Evolutionary conservation across 768 basidiomycete genomes (phyloP), one percentile per base, ranked within the genome.

Genomic region (Dacryopinax spathularia): DNA sequence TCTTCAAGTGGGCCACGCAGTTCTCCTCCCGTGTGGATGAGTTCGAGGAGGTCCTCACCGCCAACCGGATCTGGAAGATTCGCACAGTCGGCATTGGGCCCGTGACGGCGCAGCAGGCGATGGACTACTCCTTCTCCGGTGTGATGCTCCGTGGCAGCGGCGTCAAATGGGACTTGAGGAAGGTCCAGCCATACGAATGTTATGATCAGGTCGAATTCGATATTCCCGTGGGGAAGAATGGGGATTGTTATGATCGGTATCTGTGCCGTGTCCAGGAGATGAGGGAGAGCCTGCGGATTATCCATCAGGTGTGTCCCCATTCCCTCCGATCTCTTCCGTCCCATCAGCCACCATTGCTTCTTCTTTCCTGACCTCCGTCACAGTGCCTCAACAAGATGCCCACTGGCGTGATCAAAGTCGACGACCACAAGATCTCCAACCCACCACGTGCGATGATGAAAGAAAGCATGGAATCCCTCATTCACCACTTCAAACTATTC

Each of bases 401-500:
- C 0, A 79, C 85, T 13, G 96, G 96, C 34, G 91, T 82, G 31
- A 74, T 94, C 77, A 97, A 93, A 76, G 84, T 97, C 29, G 95
- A 99, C 72, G 95, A 98, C 77, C 89, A 96, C 77, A 99, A 99
- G 77, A 84, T 98, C 64, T 89, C 89, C 0, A 92, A 96, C 25
- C 95, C 95, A 31, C 93, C 95, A 15, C 86, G 95, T 64, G 94
- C 95, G 0, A 86, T 87, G 63, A 99, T 99, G 96, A 99, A 99
- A 77, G 96, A 99, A 79, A 91, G 86, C 75, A 97, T 97, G 93
- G 94, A 97, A 76, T 84, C 88, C 5, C 81, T 97, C 63, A 97
- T 99, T 69, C 95, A 99, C 73, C 95, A 98, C 78, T 97, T 99
- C 81, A 99, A 99, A 90, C 82, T 96, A 69, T 98, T 92, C 79